phyloP scores from a whole-genome alignment of 2,329 filamentous ascomycete species.

The Phaeosphaeriaceae sp. region DNA sequence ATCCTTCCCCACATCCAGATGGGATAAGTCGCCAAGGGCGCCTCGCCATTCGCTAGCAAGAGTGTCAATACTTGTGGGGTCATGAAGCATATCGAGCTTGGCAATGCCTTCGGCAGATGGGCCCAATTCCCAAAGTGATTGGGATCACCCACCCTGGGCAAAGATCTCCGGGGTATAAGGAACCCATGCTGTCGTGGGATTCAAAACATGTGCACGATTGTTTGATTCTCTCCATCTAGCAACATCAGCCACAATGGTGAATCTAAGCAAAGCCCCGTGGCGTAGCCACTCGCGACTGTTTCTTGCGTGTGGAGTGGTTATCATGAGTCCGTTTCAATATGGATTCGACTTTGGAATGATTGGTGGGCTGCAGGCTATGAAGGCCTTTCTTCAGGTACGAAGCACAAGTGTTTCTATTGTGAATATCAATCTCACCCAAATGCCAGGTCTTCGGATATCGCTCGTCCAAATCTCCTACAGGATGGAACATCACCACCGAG shows the following conservation, averaged over 20 bases:
- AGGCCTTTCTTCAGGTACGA: constrained; percentile 55
- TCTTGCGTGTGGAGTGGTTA: constrained; percentile 57
- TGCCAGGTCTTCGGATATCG: constrained; percentile 39
- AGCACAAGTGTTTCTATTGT: too few species aligned
- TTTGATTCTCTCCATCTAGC: not conserved
- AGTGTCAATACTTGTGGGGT: constrained; percentile 34
- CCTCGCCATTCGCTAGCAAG: constrained; percentile 11
- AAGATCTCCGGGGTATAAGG: constrained; percentile 29
- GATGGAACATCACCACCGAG: constrained; percentile 52
- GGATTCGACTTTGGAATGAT: constrained; percentile 62
- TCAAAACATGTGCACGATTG: not conserved
- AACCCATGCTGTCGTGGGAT: constrained; percentile 9
- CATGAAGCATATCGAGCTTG: constrained; percentile 17
- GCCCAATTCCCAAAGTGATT: constrained; percentile 21
- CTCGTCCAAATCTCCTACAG: constrained; percentile 40
- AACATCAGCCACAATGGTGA: not conserved
- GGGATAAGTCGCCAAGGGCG: constrained; percentile 26
- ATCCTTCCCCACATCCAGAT: constrained; percentile 36
- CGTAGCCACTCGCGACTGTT: constrained; percentile 54
- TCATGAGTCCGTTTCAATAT: constrained; percentile 61
- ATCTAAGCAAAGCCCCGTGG: constrained; percentile 32
- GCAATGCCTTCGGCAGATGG: constrained; percentile 39
- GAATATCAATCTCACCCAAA: too few species aligned
- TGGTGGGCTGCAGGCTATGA: constrained; percentile 60
- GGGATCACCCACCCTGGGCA: constrained; percentile 22